Conservation (phyloP, 108 stramenopile genomes). For the Fragilaria crotonensis region DNA sequence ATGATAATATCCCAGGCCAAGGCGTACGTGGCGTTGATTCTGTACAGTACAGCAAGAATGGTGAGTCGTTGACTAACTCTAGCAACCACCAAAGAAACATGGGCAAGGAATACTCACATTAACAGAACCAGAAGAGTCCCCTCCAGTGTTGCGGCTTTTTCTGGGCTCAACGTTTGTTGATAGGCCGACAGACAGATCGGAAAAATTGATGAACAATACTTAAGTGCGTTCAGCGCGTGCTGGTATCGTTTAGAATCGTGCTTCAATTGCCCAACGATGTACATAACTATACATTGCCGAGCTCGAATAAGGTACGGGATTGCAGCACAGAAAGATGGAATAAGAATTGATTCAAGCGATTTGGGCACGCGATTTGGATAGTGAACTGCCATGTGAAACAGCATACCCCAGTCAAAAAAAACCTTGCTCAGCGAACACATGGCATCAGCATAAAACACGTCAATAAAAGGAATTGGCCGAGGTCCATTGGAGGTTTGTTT, state of each 20-base stretch:
- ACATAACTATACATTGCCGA: constrained; percentile 77
- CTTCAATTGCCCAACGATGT: constrained; percentile 54
- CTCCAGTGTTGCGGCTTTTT: constrained; percentile 37
- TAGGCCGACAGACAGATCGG: constrained; percentile 74
- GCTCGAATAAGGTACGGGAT: constrained; percentile 79
- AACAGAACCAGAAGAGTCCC: constrained; percentile 45
- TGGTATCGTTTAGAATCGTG: constrained; percentile 61
- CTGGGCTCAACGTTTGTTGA: constrained; percentile 44
- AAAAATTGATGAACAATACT: constrained; percentile 72
- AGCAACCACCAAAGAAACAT: background rate
- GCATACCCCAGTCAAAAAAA: constrained; percentile 87
- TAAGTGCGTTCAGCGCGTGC: constrained; percentile 76
- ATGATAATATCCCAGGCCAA: constrained; percentile 77
- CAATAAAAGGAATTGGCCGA: constrained; percentile 71
- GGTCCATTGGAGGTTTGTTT: constrained; percentile 9
- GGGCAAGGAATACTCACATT: constrained; percentile 33
- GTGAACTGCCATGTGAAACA: constrained; percentile 66
- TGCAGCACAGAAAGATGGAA: constrained; percentile 62
- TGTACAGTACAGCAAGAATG: constrained; percentile 8
- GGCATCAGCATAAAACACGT: constrained; percentile 85
- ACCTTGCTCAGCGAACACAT: constrained; percentile 78
- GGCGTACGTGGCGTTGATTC: constrained; percentile 64
- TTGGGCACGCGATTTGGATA: constrained; percentile 72
- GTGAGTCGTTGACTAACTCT: background rate
- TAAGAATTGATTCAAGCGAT: constrained; percentile 55